Evolutionary conservation across 1,139 yeast genomes (phyloP).

Genomic region (Hemisphaericaspora xylofermentans): DNA sequence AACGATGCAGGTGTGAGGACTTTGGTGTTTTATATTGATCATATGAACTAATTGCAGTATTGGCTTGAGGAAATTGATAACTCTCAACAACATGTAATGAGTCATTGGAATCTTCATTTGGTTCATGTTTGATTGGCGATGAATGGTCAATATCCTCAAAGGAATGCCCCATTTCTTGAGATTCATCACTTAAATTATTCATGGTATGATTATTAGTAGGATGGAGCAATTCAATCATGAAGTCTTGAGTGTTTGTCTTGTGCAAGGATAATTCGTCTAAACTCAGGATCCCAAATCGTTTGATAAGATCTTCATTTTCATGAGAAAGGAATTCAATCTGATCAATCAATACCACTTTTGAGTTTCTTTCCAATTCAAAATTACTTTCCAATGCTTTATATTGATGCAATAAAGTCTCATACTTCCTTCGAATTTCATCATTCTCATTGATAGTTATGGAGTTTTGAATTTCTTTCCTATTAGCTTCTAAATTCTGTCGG

Average conservation of each 20-base stretch:
- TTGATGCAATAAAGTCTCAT: slow-evolving; percentile 34
- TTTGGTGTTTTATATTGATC: background rate
- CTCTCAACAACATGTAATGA: slow-evolving; percentile 23
- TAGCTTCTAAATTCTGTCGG: slow-evolving; percentile 10
- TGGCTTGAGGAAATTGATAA: slow-evolving; percentile 26
- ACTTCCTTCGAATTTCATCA: slow-evolving; percentile 21
- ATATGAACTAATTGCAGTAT: background rate
- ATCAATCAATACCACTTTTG: slow-evolving; percentile 52
- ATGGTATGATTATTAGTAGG: slow-evolving; percentile 22
- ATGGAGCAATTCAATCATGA: slow-evolving; percentile 8
- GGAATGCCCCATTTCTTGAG: slow-evolving; percentile 16
- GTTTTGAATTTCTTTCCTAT: background rate
- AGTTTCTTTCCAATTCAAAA: slow-evolving; percentile 49
- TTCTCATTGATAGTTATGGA: background rate
- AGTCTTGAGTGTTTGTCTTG: slow-evolving; percentile 4
- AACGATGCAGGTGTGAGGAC: slow-evolving; percentile 11
- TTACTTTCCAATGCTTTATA: slow-evolving; percentile 41
- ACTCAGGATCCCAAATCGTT: slow-evolving; percentile 8
- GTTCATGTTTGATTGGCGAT: slow-evolving; percentile 25
- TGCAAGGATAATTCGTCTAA: background rate
- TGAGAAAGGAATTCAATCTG: slow-evolving; percentile 51
- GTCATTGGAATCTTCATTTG: slow-evolving; percentile 14
- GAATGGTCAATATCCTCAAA: slow-evolving; percentile 15
- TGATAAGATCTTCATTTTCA: slow-evolving; percentile 31
- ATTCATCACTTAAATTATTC: slow-evolving; percentile 25